Base-by-base conservation (phyloP, 805 yeast species). In the Starmerella vaccinii region DNA sequence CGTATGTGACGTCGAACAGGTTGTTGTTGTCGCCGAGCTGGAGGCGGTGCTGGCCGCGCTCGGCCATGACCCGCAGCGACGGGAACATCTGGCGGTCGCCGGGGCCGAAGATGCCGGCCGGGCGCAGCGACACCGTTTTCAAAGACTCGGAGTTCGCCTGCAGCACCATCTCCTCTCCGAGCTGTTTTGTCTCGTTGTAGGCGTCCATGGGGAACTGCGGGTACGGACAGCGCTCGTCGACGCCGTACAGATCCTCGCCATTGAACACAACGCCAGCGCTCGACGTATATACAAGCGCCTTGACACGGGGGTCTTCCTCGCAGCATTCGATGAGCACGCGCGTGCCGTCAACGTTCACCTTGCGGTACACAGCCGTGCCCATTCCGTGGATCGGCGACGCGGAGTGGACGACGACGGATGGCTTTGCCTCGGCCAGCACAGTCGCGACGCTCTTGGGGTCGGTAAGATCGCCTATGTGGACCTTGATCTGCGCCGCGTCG, bases 31-130 rank as follows among this genome's bases (percentile, higher is more conserved):
- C 94, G 57, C 99, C 98, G 45, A 92, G 73, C 68, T 92, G 99
- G 67, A 86, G 86, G 66, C 84, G 84, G 21, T 92, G 82, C 66
- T 90, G 96, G 8, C 95, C 95, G 49, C 77, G 70, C 52, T 76
- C 75, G 3, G 95, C 88, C 40, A 86, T 95, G 15, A 75, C 75
- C 63, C 95, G 78, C 52, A 92, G 72, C 3, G 95, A 95, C 12
- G 98, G 98, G 42, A 92, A 92, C 62, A 92, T 71, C 66, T 92
- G 99, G 54, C 98, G 78, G 66, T 92, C 98, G 40, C 98, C 97
- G 5, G 97, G 98, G 5, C 98, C 99, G 70, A 92, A 92, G 44
- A 92, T 88, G 35, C 98, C 99, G 1, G 98, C 96, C 1, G 98
- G 98, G 56, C 99, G 77, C 45, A 92, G 68, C 1, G 96, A 92